Percentiles rank a stretch among this genome's conserved stretches.
Conservation (phyloP, 169 alveolate species). For the Babesia gibsoni region DNA sequence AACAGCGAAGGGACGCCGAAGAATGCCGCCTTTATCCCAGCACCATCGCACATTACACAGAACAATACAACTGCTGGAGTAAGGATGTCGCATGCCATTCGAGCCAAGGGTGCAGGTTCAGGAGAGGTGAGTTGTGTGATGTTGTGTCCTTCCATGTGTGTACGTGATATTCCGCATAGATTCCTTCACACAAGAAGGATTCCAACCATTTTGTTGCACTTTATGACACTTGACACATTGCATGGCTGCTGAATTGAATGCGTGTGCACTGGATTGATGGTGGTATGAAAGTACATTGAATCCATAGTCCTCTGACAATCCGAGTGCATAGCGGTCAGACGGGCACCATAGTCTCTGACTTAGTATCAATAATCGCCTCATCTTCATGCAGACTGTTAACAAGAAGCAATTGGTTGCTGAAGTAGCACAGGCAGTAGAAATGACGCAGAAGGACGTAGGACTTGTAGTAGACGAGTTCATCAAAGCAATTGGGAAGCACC, state of each 20-base stretch:
- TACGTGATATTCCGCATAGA: too few relatives aligned
- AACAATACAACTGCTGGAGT: background rate
- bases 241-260: too few relatives aligned
- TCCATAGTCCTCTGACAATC: too few relatives aligned
- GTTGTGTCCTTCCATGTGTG: too few relatives aligned
- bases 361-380: background rate
- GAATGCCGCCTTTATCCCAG: background rate
- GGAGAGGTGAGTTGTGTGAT: conserved; percentile 29
- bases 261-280: too few relatives aligned
- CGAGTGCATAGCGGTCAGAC: background rate
- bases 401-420: conserved; percentile 54
- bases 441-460: conserved; percentile 67
- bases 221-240: too few relatives aligned
- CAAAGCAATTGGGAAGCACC: conserved; percentile 18
- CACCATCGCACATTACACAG: background rate
- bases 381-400: conserved; percentile 30
- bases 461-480: conserved; percentile 56
- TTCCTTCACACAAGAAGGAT: too few relatives aligned
- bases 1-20: background rate
- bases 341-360: background rate
- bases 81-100: background rate
- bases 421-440: conserved; percentile 47
- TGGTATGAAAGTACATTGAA: too few relatives aligned
- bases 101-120: background rate
- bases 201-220: too few relatives aligned